Evolutionary conservation across 139 green algal genomes (phyloP).

Genomic region (Chlamydomonas asymmetrica): DNA sequence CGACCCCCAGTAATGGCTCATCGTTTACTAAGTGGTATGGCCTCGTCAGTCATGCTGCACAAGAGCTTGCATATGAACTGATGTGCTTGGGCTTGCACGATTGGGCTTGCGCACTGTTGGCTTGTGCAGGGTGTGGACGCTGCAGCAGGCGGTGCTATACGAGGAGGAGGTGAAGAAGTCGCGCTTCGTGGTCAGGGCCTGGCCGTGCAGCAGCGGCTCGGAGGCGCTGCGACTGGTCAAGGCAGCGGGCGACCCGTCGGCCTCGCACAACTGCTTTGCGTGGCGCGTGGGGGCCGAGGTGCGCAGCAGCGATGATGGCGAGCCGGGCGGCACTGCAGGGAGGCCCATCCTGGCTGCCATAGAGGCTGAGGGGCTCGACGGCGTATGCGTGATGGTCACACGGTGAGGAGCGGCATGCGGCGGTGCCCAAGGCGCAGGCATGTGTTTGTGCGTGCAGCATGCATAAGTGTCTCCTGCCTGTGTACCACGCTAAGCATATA

Average conservation of each 20-base stretch:
- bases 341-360: conserved; percentile 83
- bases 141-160: conserved; percentile 12
- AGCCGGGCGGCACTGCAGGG: conserved; percentile 83
- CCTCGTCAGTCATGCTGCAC: no score
- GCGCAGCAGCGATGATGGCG: conserved; percentile 81
- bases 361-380: conserved; percentile 69
- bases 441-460: not conserved
- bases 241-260: conserved; percentile 42
- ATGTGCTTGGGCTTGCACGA: no score
- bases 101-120: no score
- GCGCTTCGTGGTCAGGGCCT: conserved; percentile 72
- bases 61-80: no score
- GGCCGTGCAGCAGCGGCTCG: conserved; percentile 49
- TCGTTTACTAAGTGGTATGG: no score
- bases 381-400: conserved; percentile 73
- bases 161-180: conserved; percentile 27
- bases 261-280: conserved; percentile 85
- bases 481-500: no score
- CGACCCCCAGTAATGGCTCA: no score
- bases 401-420: conserved; percentile 32
- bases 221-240: conserved; percentile 60
- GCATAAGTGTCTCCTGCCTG: not conserved
- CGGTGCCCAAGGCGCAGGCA: not conserved
- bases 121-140: conserved; percentile 25
- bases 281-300: conserved; percentile 41